Evolutionary conservation across 2,329 filamentous ascomycete species (phyloP).

Genomic region (Colletotrichum neosansevieriae): DNA sequence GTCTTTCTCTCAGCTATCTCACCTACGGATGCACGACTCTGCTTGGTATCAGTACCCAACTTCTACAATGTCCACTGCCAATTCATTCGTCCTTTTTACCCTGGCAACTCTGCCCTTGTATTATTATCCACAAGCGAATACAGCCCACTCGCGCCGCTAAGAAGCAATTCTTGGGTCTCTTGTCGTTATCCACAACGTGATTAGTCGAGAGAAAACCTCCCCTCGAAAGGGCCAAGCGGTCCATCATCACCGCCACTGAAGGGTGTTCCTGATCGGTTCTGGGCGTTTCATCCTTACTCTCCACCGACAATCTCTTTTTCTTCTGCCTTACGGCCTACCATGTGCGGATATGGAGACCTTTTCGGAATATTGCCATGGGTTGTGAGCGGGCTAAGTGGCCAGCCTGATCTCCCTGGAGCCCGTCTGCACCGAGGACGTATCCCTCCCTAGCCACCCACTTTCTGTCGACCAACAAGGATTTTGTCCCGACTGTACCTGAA

Average conservation of each 20-base stretch:
- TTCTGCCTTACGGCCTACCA: conserved; percentile 14
- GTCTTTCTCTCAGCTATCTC: too few relatives aligned
- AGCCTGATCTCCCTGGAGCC: conserved; percentile 3
- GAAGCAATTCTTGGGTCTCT: conserved; percentile 12
- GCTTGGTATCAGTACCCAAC: not conserved
- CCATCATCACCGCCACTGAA: conserved; percentile 19
- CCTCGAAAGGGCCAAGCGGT: conserved; percentile 11
- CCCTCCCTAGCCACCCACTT: conserved; percentile 25
- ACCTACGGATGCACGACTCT: too few relatives aligned
- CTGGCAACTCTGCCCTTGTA: not conserved
- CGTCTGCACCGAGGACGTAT: not conserved
- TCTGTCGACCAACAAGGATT: not conserved
- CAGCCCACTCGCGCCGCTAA: conserved; percentile 16
- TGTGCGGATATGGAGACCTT: not conserved
- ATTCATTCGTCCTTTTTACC: not conserved
- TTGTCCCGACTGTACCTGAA: not conserved
- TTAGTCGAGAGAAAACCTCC: conserved; percentile 6
- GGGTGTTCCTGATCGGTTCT: conserved; percentile 26
- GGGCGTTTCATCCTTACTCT: conserved; percentile 35
- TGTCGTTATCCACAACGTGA: not conserved
- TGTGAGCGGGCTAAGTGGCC: conserved; percentile 3
- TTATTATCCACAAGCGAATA: not conserved
- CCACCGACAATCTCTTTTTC: conserved; percentile 15
- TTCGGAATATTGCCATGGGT: conserved; percentile 18
- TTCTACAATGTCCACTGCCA: too few relatives aligned